Evolutionary conservation across 208 protist species (phyloP).

Genomic region (Acanthamoeba castellanii): DNA sequence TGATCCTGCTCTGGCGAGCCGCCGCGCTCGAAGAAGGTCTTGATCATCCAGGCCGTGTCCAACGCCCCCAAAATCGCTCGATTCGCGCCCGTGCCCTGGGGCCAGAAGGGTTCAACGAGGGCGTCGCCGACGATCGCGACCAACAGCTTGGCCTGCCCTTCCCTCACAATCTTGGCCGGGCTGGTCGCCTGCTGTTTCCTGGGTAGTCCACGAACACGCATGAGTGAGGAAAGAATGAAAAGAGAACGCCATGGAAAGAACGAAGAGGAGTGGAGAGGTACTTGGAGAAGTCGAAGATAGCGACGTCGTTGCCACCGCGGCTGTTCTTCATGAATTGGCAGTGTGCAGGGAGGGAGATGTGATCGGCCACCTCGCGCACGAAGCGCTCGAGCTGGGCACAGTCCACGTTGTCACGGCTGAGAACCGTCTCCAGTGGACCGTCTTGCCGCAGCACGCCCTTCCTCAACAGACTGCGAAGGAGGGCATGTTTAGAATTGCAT

Average conservation of each 20-base stretch:
- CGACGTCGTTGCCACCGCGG: conserved; percentile 70
- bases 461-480: not conserved
- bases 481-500: no score
- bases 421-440: not conserved
- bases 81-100: conserved; percentile 75
- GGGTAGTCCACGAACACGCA: not conserved
- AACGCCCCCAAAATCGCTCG: conserved; percentile 63
- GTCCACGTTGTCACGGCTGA: conserved; percentile 31
- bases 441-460: conserved; percentile 48
- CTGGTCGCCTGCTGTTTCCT: conserved; percentile 34
- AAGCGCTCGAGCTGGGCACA: not conserved
- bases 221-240: not conserved
- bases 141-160: conserved; percentile 39
- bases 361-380: conserved; percentile 60
- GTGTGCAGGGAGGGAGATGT: conserved; percentile 22
- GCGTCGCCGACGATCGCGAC: conserved; percentile 66
- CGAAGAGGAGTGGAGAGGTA: not conserved
- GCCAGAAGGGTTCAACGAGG: conserved; percentile 75
- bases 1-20: not conserved
- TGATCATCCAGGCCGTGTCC: conserved; percentile 73
- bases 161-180: not conserved
- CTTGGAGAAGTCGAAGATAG: conserved; percentile 78
- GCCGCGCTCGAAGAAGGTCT: conserved; percentile 12
- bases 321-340: conserved; percentile 51
- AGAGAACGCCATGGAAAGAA: not conserved